Evolutionary conservation across 2,329 filamentous ascomycete species (phyloP), one percentile per base, ranked within the genome.

Genomic region (Cercospora zeina): DNA sequence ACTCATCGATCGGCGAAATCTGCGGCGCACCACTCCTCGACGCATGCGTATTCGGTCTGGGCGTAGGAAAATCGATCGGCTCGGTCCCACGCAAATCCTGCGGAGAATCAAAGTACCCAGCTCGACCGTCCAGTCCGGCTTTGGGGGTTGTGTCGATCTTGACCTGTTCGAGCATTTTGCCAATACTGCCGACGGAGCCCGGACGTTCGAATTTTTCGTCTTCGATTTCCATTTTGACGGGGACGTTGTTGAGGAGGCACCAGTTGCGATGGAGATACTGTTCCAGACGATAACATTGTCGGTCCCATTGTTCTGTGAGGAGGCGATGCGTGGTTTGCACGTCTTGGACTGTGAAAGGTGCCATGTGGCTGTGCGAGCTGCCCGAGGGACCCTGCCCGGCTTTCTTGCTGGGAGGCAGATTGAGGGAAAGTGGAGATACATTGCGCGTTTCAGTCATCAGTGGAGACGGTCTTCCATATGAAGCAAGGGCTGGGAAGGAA

Each of bases 301-400:
- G 73, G 37, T 78, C 77, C 80, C 80, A 82, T 65, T 80, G 80
- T 62, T 82, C 80, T 34, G 79, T 76, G 0, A 82, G 76, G 0
- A 82, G 69, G 4, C 76, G 75, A 9, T 82, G 73, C 0, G 80
- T 80, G 6, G 78, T 79, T 62, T 79, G 79, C 53, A 82, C 79
- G 62, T 82, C 80, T 64, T 81, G 80, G n/a, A 80, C 77, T 1
- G 79, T 79, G 14, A 77, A 73, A 27, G 45, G 51, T 21, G 67
- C 54, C 1, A 67, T 54, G 5, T 71, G 69, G 10, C 69, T 67
- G 11, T 68, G 45, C 24, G 69, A 58, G 3, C 69, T 66, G 4
- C 31, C 42, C 1, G 63, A 62, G 10, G 61, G 60, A 34, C 62
- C 62, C 42, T 68, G 67, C 21, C 62, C 66, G 24, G 68, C 66